Base-by-base conservation (phyloP, 768 basidiomycete species). In the Hemileccinum rubropunctum region DNA sequence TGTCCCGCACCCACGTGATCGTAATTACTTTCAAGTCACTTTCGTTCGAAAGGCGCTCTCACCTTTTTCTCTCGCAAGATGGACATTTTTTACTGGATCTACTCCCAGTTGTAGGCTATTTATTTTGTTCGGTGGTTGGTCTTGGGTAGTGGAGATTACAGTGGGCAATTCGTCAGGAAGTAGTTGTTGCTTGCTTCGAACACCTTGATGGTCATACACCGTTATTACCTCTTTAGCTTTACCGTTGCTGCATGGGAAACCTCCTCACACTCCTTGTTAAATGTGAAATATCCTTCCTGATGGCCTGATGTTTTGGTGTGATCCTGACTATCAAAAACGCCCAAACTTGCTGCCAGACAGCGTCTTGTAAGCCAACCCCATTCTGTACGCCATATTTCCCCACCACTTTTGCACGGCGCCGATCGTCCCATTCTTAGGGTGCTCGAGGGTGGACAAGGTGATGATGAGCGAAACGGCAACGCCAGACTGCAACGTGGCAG, bases 401-500 rank as follows among this genome's bases (percentile, higher is more conserved):
- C 86, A 88, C 88, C 87, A 89, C 3, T 52, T 45, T 52, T 79
- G 78, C 37, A 89, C 61, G 6, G 71, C 6, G 6, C 83, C 86
- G 53, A 88, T 84, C 11, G 65, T 67, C 3, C 85, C 84, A 50
- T 84, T 74, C 47, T 56, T 57, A 2, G 86, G 86, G 58, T 80
- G 87, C 65, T 88, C 80, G 15, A 87, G 71, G 34, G 61, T 54
- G 64, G 84, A 83, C 69, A 81, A 84, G 36, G 84, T 76, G 41
- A 81, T 20, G 21, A 86, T 67, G 4, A 76, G 65, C 20, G 76
- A 67, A 15, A 86, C 54, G 0, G 84, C 84, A 6, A 86, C 71
- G n/a, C 87, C 85, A 13, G 86, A 77, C 56, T 87, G 86, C 57
- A 88, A 58, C 4, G 83, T 87, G 9, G 85, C 83, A 6, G 85